Evolutionary conservation across 2,329 filamentous ascomycete genomes (phyloP).

Genomic region (Passalora sequoiae): DNA sequence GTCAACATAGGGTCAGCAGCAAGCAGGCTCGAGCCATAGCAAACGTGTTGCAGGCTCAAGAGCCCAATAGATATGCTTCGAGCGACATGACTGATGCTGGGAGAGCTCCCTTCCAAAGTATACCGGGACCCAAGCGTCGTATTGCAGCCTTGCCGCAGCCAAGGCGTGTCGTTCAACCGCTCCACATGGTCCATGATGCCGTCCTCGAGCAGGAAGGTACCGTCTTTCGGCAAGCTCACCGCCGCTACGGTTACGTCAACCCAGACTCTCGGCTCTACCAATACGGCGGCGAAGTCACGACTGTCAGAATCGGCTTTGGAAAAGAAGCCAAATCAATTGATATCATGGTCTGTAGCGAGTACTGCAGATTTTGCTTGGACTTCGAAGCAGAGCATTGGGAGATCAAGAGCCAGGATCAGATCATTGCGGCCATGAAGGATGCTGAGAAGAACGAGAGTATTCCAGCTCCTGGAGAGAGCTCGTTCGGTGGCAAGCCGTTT

Average conservation of each 20-base stretch:
- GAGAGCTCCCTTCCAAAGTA: too few species aligned
- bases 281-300: not conserved
- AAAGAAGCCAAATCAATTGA: not conserved
- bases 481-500: not conserved
- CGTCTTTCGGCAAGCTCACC: not conserved
- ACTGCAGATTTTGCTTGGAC: not conserved
- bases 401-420: not conserved
- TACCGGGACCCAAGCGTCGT: not conserved
- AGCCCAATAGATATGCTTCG: too few species aligned
- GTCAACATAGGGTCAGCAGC: not conserved
- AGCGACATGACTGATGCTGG: too few species aligned
- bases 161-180: not conserved
- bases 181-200: not conserved
- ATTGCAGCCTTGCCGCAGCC: not conserved
- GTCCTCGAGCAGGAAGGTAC: not conserved
- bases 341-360: not conserved
- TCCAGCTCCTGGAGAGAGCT: not conserved
- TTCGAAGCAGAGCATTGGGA: not conserved
- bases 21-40: not conserved
- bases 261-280: not conserved
- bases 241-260: not conserved
- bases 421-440: too few species aligned
- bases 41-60: not conserved
- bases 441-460: not conserved
- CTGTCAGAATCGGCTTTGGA: not conserved